Percentiles rank a stretch among this genome's conserved stretches.
Conservation (phyloP, 2,329 filamentous ascomycete species). For the Lasiodiplodia hormozganensis region DNA sequence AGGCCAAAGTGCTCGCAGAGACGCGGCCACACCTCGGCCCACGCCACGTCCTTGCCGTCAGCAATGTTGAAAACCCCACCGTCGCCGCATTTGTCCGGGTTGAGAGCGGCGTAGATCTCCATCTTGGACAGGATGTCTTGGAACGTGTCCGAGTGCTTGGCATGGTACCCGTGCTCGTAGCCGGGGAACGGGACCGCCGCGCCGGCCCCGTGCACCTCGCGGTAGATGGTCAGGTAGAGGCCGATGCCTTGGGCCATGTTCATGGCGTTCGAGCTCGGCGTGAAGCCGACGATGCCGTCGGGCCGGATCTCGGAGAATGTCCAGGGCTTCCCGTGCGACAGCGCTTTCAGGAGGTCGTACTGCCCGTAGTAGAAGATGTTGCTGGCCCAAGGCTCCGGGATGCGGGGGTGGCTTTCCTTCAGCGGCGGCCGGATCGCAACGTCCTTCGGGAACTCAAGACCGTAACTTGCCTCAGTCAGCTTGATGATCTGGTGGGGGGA, state of each 20-base stretch:
- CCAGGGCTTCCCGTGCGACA: conserved; percentile 48
- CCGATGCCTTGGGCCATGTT: conserved; percentile 48
- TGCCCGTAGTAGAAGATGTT: conserved; percentile 52
- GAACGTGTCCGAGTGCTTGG: conserved; percentile 49
- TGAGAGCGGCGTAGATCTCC: conserved; percentile 51
- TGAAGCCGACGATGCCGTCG: conserved; percentile 52
- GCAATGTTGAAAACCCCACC: conserved; percentile 52
- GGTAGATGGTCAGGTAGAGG: conserved; percentile 48
- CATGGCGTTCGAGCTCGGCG: conserved; percentile 51
- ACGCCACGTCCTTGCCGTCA: conserved; percentile 46
- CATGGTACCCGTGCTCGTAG: conserved; percentile 45
- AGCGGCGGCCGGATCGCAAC: conserved; percentile 39
- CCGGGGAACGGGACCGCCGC: conserved; percentile 50
- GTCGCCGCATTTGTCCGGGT: conserved; percentile 44
- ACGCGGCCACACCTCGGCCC: conserved; percentile 55
- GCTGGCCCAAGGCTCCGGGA: conserved; percentile 44
- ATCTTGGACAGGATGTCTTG: conserved; percentile 53
- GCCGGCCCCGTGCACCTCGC: conserved; percentile 47
- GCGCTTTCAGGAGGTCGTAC: conserved; percentile 48
- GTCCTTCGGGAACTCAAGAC: neutral
- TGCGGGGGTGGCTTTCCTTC: conserved; percentile 41
- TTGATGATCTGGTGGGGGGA: neutral
- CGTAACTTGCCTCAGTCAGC: neutral
- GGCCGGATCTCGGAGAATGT: conserved; percentile 51
- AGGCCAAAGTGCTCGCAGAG: conserved; percentile 57